These are phyloP conservation scores for Zymoseptoria pseudotritici DNA, from an alignment of 2,329 filamentous ascomycete species.

Conservation along the genomic window DNA sequence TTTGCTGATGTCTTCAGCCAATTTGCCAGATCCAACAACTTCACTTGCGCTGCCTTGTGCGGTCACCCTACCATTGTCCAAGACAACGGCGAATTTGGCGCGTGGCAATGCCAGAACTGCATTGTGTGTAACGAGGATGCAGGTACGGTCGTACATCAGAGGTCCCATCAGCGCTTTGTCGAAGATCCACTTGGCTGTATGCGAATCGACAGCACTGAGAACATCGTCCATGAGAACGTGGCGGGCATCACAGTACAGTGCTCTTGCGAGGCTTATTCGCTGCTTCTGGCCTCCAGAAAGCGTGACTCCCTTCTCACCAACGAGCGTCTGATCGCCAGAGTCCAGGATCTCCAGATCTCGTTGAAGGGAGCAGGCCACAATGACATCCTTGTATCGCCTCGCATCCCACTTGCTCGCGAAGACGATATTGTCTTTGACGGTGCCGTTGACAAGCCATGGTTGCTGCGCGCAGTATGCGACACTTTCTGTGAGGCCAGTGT, in stretches of 20 bases:
- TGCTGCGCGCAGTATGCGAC: conserved; percentile 95
- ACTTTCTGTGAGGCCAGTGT: conserved; percentile 81
- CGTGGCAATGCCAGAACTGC: conserved; percentile 76
- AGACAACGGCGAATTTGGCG: conserved; percentile 70
- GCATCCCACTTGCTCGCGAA: conserved; percentile 78
- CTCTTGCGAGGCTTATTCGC: conserved; percentile 90
- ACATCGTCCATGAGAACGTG: conserved; percentile 92
- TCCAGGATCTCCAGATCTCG: conserved; percentile 89
- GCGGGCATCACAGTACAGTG: conserved; percentile 89
- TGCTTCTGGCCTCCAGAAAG: conserved; percentile 97
- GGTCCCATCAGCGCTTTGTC: conserved; percentile 83
- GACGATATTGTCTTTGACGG: conserved; percentile 90
- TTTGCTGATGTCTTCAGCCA: conserved; percentile 78
- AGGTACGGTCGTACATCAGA: conserved; percentile 81
- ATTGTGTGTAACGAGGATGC: conserved; percentile 94
- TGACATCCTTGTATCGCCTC: conserved; percentile 75
- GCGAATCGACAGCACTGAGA: conserved; percentile 90
- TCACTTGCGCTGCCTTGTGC: conserved; percentile 70
- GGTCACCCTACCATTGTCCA: conserved; percentile 77
- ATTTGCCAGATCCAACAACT: conserved; percentile 76
- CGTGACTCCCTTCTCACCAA: conserved; percentile 95
- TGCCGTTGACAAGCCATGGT: conserved; percentile 93
- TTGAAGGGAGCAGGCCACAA: conserved; percentile 84
- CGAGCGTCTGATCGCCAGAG: conserved; percentile 82
- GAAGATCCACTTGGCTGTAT: conserved; percentile 98